Base-by-base conservation (phyloP, 768 basidiomycete genomes). In the Cystofilobasidium bisporidii region DNA sequence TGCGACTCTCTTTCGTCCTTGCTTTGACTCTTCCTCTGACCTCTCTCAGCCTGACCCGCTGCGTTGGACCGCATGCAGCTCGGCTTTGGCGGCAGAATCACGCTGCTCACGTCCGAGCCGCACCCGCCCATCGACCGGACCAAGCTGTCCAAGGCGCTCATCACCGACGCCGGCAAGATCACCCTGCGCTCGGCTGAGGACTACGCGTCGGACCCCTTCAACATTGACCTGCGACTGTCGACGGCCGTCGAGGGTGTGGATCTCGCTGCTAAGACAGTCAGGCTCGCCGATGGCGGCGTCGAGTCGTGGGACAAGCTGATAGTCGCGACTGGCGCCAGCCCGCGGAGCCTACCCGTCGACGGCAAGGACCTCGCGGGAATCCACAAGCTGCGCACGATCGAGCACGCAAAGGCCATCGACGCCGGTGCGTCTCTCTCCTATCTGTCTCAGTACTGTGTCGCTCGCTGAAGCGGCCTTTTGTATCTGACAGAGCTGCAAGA, bases 81-180 rank as follows among this genome's bases (percentile, higher is more conserved):
- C 73, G 88, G 86, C 6, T 96, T 84, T 78, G 79, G 81, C 40
- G 85, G 83, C n/a, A 81, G 84, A 5, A 88, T 96, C 74, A 88
- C 85, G 3, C 78, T 94, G 62, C 76, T 93, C 30, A 83, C 86
- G n/a, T 85, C 86, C 73, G 92, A 96, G 77, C 77, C 80, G 1
- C 80, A 91, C 75, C 80, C 85, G 14, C 91, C 92, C 1, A 87
- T 93, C 69, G 92, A 96, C 78, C 82, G 91, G 69, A 92, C 92
- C 50, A 93, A 88, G 78, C 80, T 94, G 64, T 90, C 89, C 77
- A 94, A 96, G 56, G 50, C 38, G 22, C 83, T 94, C 61, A 81
- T 86, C 48, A 86, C 86, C 22, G 89, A 92, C 72, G 77, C 85
- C 1, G 78, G 83, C n/a, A 90, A 91, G 77, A 77, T 93, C 40